phyloP scores from a whole-genome alignment of 2,329 filamentous ascomycete genomes.

The Aspergillus hortae region DNA sequence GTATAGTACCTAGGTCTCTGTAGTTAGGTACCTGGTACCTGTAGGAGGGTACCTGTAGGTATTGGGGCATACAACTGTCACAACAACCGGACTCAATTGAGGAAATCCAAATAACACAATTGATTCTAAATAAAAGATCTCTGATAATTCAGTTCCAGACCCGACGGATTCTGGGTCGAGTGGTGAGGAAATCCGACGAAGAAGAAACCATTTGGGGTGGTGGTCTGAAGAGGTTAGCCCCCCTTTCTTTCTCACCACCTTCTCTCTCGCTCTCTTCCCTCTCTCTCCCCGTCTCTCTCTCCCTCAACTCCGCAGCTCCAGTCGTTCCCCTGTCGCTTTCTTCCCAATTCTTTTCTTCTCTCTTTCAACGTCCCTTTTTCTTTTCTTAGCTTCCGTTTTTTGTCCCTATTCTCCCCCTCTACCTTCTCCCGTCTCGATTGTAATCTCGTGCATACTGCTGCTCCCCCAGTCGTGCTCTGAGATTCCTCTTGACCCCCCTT shows the following conservation, averaged over 20 bases:
- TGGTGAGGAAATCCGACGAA: not conserved
- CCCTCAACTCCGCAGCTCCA: conserved; percentile 20
- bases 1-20: too few species aligned
- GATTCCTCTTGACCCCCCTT: conserved; percentile 3
- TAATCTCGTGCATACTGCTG: conserved; percentile 8
- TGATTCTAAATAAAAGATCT: too few species aligned
- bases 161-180: too few species aligned
- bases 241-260: conserved; percentile 33
- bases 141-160: too few species aligned
- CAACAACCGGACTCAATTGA: too few species aligned
- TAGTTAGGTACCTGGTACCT: too few species aligned
- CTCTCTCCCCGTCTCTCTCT: conserved; percentile 16
- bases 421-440: conserved; percentile 12
- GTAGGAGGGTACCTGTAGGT: too few species aligned
- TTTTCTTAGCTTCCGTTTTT: conserved; percentile 16
- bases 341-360: conserved; percentile 21
- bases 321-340: conserved; percentile 19
- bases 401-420: conserved; percentile 11
- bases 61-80: too few species aligned
- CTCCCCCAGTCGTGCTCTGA: conserved; percentile 9
- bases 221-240: conserved; percentile 11
- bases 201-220: not conserved
- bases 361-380: conserved; percentile 20
- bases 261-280: conserved; percentile 12
- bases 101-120: too few species aligned